Conservation (phyloP, 768 basidiomycete species). For the Lactifluus echinatus region DNA sequence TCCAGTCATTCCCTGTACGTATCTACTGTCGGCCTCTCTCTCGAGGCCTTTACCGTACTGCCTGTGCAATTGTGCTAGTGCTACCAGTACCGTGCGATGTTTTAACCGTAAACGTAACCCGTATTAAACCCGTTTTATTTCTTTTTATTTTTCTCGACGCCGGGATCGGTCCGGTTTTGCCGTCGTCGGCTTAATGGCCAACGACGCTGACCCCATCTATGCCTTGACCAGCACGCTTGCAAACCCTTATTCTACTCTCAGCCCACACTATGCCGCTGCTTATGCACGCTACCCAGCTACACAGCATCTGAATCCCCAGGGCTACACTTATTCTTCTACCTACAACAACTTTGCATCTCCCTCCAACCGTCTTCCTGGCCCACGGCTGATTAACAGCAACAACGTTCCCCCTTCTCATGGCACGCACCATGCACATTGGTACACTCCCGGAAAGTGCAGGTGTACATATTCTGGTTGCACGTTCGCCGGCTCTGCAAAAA, state of each 20-base stretch:
- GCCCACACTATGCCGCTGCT: constrained; percentile 21
- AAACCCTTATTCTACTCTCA: constrained; percentile 26
- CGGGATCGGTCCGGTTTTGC: neutral
- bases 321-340: constrained; percentile 29
- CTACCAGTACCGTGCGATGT: constrained; percentile 19
- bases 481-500: constrained; percentile 61
- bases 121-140: constrained; percentile 7
- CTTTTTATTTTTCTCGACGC: neutral
- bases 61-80: constrained; percentile 20
- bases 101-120: too few relatives aligned
- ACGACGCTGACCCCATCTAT: constrained; percentile 16
- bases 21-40: constrained; percentile 16
- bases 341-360: constrained; percentile 20
- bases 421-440: constrained; percentile 34
- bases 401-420: neutral
- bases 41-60: constrained; percentile 20
- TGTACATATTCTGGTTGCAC: constrained; percentile 58
- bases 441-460: constrained; percentile 49
- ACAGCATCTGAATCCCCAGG: constrained; percentile 25
- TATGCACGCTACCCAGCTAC: too few relatives aligned
- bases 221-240: constrained; percentile 23
- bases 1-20: constrained; percentile 19
- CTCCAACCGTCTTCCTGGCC: neutral
- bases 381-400: constrained; percentile 2
- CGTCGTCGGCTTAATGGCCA: neutral